Evolutionary conservation across 2,329 filamentous ascomycete genomes (phyloP).

Genomic region (Ophiostoma montium): DNA sequence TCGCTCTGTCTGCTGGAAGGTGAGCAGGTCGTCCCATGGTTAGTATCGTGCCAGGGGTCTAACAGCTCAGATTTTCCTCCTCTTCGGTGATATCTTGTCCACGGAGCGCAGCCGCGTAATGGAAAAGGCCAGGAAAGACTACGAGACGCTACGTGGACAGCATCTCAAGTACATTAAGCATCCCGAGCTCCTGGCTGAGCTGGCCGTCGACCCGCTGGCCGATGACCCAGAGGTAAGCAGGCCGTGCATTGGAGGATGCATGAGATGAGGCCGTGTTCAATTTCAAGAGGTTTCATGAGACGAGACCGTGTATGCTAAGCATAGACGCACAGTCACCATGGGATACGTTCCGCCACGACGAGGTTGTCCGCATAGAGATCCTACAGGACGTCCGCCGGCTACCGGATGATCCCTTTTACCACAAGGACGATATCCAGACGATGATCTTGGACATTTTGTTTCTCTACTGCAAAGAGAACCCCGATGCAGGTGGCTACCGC

Average conservation of each 20-base stretch:
- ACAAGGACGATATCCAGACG: constrained; percentile 60
- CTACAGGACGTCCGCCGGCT: constrained; percentile 88
- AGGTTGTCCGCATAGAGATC: constrained; percentile 74
- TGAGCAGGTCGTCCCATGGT: constrained; percentile 15
- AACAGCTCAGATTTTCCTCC: constrained; percentile 52
- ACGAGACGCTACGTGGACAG: constrained; percentile 55
- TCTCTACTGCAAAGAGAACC: constrained; percentile 86
- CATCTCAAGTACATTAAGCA: constrained; percentile 73
- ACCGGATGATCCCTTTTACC: constrained; percentile 84
- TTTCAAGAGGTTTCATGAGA: too few relatives aligned
- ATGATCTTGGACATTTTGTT: constrained; percentile 84
- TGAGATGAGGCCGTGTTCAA: too few relatives aligned
- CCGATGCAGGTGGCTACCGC: constrained; percentile 74
- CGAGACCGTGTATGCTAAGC: background rate
- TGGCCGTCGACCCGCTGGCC: constrained; percentile 67
- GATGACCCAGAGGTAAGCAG: constrained; percentile 50
- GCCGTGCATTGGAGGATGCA: background rate
- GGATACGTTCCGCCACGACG: constrained; percentile 74
- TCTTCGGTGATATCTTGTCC: constrained; percentile 54
- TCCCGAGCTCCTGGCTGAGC: constrained; percentile 60
- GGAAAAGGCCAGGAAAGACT: constrained; percentile 56
- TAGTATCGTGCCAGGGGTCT: too few relatives aligned
- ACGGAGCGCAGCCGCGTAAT: constrained; percentile 56
- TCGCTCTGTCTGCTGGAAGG: constrained; percentile 82
- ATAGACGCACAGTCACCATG: constrained; percentile 57